phyloP scores from a whole-genome alignment of 352 stramenopile genomes.

The Poterioochromonas sp. region DNA sequence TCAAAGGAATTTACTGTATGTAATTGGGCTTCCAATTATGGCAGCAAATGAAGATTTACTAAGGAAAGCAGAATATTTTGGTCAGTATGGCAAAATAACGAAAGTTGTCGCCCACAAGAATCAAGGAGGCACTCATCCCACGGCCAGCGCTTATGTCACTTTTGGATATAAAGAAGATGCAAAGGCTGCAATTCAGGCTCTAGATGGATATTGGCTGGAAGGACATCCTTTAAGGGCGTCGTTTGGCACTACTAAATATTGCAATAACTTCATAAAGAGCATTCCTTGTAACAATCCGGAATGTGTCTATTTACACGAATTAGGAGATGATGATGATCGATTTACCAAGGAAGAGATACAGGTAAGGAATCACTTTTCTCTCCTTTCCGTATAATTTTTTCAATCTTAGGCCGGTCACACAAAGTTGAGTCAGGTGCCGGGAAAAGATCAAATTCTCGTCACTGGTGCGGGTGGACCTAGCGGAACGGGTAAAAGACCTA shows the following conservation, averaged over 20 bases:
- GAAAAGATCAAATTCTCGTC: slow-evolving; percentile 20
- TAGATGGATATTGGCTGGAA: slow-evolving; percentile 77
- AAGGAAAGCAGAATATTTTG: slow-evolving; percentile 70
- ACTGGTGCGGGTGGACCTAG: slow-evolving; percentile 35
- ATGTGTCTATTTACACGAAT: slow-evolving; percentile 83
- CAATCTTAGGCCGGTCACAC: neutral
- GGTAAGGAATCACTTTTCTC: neutral
- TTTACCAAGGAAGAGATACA: slow-evolving; percentile 90
- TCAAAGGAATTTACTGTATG: slow-evolving; percentile 86
- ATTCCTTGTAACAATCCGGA: slow-evolving; percentile 82
- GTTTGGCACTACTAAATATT: slow-evolving; percentile 91
- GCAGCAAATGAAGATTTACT: slow-evolving; percentile 71
- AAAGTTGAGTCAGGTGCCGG: neutral
- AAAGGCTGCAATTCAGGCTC: slow-evolving; percentile 71
- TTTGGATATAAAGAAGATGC: slow-evolving; percentile 77
- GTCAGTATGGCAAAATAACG: slow-evolving; percentile 81
- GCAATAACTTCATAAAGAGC: slow-evolving; percentile 80
- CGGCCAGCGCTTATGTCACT: slow-evolving; percentile 85
- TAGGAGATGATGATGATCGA: slow-evolving; percentile 77
- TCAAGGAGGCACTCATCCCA: slow-evolving; percentile 34
- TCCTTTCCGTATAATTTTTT: neutral
- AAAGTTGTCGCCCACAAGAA: slow-evolving; percentile 54
- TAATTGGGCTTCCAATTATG: slow-evolving; percentile 72
- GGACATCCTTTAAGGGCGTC: slow-evolving; percentile 62
- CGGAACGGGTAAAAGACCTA: slow-evolving; percentile 35